Conservation (phyloP, 495 filamentous ascomycete species). For the Parathielavia appendiculata region DNA sequence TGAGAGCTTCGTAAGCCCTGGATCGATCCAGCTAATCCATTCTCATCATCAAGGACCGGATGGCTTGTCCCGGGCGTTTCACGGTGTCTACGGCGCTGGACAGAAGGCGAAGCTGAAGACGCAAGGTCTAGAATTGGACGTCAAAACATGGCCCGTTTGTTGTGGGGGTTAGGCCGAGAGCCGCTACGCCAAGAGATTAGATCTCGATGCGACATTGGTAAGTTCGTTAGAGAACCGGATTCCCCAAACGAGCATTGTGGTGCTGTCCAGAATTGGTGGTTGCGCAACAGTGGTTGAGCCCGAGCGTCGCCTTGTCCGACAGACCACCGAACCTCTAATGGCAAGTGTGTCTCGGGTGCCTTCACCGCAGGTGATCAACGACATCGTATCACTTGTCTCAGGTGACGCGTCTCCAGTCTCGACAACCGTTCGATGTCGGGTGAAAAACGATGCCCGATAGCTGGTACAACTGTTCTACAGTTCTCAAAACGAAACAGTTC, state of each 20-base stretch:
- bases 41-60: too few relatives aligned
- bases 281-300: too few relatives aligned
- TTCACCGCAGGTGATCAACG: too few relatives aligned
- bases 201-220: conserved; percentile 5
- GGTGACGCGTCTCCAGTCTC: conserved; percentile 15
- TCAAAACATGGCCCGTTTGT: neutral
- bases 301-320: too few relatives aligned
- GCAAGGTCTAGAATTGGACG: neutral
- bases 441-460: conserved; percentile 5
- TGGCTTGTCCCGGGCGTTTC: neutral
- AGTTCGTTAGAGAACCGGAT: neutral
- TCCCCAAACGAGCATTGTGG: too few relatives aligned
- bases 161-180: neutral
- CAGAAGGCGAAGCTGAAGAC: neutral
- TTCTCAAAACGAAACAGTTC: neutral
- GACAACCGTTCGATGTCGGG: neutral
- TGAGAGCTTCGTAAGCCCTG: neutral
- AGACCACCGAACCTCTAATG: too few relatives aligned
- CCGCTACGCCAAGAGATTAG: conserved; percentile 2
- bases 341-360: too few relatives aligned
- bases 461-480: conserved; percentile 21
- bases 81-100: neutral
- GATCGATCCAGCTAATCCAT: neutral
- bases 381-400: neutral
- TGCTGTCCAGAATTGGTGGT: too few relatives aligned